Conservation (phyloP, 1,284 basidiomycete genomes). For the Ceratobasidium theobromae region DNA sequence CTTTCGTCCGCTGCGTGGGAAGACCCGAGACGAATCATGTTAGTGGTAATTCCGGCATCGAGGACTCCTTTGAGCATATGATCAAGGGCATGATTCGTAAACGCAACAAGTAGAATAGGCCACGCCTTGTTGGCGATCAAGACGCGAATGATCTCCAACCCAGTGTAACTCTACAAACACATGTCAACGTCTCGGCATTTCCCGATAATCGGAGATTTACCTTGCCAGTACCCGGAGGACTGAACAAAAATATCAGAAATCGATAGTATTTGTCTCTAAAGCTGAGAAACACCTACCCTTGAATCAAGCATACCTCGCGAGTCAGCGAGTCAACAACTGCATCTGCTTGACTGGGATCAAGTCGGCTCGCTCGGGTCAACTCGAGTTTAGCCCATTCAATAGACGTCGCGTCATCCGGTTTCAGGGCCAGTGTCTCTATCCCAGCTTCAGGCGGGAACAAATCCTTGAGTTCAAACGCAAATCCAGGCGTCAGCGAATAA, state of each 20-base stretch:
- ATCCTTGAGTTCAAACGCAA: conserved; percentile 52
- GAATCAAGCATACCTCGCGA: conserved; percentile 63
- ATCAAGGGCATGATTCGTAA: conserved; percentile 75
- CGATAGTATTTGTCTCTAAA: no score
- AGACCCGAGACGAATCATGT: conserved; percentile 65
- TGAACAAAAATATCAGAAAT: no score
- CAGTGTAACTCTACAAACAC: conserved; percentile 63
- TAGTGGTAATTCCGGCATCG: conserved; percentile 59
- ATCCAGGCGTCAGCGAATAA: conserved; percentile 53
- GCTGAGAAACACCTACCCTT: conserved; percentile 72
- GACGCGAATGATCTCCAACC: conserved; percentile 63
- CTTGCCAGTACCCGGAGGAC: no score
- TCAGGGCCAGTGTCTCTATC: conserved; percentile 42
- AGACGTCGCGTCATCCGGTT: conserved; percentile 45
- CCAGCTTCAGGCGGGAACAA: conserved; percentile 42
- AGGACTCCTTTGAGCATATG: conserved; percentile 64
- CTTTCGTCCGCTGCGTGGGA: conserved; percentile 58
- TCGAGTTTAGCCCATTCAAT: conserved; percentile 48
- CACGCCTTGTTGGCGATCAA: conserved; percentile 53
- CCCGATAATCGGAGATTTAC: conserved; percentile 37
- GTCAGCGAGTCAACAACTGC: conserved; percentile 62
- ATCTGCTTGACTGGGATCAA: conserved; percentile 68
- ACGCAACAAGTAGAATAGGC: conserved; percentile 68
- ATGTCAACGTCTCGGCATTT: not conserved
- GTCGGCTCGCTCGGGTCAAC: conserved; percentile 52